phyloP scores from a whole-genome alignment of 2,329 filamentous ascomycete species.

The Fusarium brevicatenulatum region DNA sequence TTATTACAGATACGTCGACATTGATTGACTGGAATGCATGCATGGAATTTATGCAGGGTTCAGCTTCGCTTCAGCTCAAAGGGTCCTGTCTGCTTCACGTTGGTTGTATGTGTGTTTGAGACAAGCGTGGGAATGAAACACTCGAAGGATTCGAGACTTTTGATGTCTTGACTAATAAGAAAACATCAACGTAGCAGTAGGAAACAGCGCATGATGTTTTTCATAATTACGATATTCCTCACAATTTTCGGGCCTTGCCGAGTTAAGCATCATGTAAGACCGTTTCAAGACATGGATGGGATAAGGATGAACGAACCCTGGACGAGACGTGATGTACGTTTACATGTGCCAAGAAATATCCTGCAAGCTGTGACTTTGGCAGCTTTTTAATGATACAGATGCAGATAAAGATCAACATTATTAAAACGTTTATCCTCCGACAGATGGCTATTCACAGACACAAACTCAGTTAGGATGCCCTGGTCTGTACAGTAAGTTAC shows the following conservation, averaged over 20 bases:
- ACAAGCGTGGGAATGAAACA: constrained; percentile 27
- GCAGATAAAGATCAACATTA: constrained; percentile 19
- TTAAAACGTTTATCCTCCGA: background rate
- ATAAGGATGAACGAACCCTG: background rate
- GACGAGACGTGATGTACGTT: constrained; percentile 6
- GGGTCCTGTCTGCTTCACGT: background rate
- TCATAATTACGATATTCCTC: constrained; percentile 3
- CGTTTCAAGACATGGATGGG: constrained; percentile 29
- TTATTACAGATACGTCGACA: background rate
- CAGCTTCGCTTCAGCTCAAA: background rate
- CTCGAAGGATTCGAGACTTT: constrained; percentile 12
- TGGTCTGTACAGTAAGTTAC: background rate
- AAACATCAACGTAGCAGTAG: background rate
- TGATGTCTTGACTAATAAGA: constrained; percentile 4
- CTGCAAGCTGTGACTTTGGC: constrained; percentile 6
- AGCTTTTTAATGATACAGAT: constrained; percentile 4
- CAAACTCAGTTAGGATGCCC: background rate
- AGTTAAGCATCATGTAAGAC: constrained; percentile 23
- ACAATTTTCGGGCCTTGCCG: constrained; percentile 18
- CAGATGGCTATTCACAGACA: background rate
- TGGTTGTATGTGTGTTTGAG: constrained; percentile 21
- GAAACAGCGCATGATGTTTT: constrained; percentile 10
- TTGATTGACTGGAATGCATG: background rate
- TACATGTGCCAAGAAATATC: constrained; percentile 20
- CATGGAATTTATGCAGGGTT: constrained; percentile 7